Conservation (phyloP, 176 grass and related monocot genomes). For the Triticum turgidum region DNA sequence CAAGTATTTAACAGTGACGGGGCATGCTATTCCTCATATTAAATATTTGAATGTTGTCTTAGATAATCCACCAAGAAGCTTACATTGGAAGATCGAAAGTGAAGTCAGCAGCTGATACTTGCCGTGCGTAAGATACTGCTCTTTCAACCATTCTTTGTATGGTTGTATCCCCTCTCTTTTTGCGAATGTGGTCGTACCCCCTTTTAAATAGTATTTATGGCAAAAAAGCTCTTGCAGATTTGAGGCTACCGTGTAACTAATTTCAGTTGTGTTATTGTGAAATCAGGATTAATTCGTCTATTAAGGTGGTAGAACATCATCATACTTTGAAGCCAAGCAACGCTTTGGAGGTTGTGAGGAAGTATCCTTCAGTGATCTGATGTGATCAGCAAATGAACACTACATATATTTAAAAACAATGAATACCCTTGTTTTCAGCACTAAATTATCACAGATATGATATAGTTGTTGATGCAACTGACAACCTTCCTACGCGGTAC, state of each 20-base stretch:
- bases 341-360: slow-evolving; percentile 67
- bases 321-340: slow-evolving; percentile 73
- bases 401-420: neutral
- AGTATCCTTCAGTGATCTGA: slow-evolving; percentile 66
- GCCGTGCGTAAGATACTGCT: slow-evolving; percentile 70
- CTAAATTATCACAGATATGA: slow-evolving; percentile 75
- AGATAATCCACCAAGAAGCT: slow-evolving; percentile 93
- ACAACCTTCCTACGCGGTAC: slow-evolving; percentile 91
- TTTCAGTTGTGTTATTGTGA: slow-evolving; percentile 29
- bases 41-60: slow-evolving; percentile 34
- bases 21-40: neutral
- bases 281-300: slow-evolving; percentile 90
- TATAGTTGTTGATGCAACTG: slow-evolving; percentile 90
- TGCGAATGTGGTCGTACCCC: neutral
- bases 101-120: slow-evolving; percentile 86
- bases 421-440: slow-evolving; percentile 44
- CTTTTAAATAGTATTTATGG: neutral
- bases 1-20: neutral
- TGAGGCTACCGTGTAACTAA: slow-evolving; percentile 10
- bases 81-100: slow-evolving; percentile 82
- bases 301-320: slow-evolving; percentile 70
- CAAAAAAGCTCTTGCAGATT: neutral
- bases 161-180: neutral
- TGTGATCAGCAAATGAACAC: neutral
- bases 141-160: slow-evolving; percentile 1